Conservation (phyloP, 495 filamentous ascomycete species). For the Penicillium diatomitis region DNA sequence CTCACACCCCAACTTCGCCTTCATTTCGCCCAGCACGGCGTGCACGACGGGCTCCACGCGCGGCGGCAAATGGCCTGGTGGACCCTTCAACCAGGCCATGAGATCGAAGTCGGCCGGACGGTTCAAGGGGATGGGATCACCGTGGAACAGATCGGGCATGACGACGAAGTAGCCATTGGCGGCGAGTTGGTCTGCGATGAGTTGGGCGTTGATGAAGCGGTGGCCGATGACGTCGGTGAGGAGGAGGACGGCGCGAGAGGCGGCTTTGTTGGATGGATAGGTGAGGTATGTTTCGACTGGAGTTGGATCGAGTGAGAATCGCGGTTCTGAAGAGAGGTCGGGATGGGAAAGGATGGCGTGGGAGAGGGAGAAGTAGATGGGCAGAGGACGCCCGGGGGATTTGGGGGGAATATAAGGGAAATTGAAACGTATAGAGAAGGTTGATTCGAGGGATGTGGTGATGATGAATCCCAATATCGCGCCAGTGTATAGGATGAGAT, state of each 20-base stretch:
- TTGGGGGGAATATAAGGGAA: too few species aligned
- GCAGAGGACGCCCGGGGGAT: too few species aligned
- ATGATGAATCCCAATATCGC: too few species aligned
- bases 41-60: constrained; percentile 54
- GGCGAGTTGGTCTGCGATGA: constrained; percentile 63
- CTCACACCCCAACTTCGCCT: constrained; percentile 41
- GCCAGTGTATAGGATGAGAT: too few species aligned
- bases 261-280: constrained; percentile 12
- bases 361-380: too few species aligned
- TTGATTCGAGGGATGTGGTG: too few species aligned
- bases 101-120: constrained; percentile 18
- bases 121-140: constrained; percentile 24
- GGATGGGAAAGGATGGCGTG: too few species aligned
- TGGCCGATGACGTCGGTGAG: constrained; percentile 29
- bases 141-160: constrained; percentile 47
- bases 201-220: constrained; percentile 24
- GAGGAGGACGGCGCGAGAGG: constrained; percentile 20
- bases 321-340: too few species aligned
- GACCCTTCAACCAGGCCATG: constrained; percentile 21
- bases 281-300: constrained; percentile 24
- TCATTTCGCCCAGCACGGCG: constrained; percentile 44
- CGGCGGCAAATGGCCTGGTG: constrained; percentile 47
- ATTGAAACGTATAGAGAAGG: too few species aligned
- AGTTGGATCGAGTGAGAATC: neutral
- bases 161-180: constrained; percentile 68